Evolutionary conservation across 768 basidiomycete species (phyloP), one percentile per base, ranked within the genome.

Genomic region (Rossbeevera mucosa): DNA sequence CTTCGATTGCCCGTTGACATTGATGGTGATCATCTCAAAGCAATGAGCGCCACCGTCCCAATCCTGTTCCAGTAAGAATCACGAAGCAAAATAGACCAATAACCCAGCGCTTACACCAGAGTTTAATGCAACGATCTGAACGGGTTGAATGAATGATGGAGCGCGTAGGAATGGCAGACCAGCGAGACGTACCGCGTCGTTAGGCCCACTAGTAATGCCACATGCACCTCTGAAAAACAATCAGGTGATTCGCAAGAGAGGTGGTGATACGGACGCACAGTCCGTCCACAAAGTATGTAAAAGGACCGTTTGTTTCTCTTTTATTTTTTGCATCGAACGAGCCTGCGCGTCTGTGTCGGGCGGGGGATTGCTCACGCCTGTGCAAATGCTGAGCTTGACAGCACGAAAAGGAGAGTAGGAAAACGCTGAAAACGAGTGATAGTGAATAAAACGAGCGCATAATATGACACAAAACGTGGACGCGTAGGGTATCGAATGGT

Each of bases 91-190:
- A 18, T 21, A 42, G 36, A 16, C 16, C 16, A 2, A 13, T n/a
- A 26, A 26, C n/a, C 16, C 3, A 31, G 54, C 33, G 33, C 72
- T 51, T 57, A 77, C 76, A 44, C 60, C 62, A 30, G 67, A 59
- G 47, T 74, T 74, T 41, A 78, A 51, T 12, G 77, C 77, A 18
- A 78, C 75, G 38, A 79, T 72, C 76, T 78, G 56, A 47, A 29
- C 18, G 22, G 25, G 20, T 16, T 43, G 3, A 4, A n/a, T 52
- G 41, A 55, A 42, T 33, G 24, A 46, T 22, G 22, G 7, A 31
- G 30, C 6, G 24, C 18, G 26, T 11, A 31, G 0, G 18, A 2
- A 16, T 16, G 21, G 22, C 13, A 30, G 30, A 28, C 38, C 28
- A 28, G 25, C 30, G 22, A 38, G 38, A 58, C 67, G 18, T 48